phyloP scores from a whole-genome alignment of 139 green algal species.

The Edaphochlamys debaryana region DNA sequence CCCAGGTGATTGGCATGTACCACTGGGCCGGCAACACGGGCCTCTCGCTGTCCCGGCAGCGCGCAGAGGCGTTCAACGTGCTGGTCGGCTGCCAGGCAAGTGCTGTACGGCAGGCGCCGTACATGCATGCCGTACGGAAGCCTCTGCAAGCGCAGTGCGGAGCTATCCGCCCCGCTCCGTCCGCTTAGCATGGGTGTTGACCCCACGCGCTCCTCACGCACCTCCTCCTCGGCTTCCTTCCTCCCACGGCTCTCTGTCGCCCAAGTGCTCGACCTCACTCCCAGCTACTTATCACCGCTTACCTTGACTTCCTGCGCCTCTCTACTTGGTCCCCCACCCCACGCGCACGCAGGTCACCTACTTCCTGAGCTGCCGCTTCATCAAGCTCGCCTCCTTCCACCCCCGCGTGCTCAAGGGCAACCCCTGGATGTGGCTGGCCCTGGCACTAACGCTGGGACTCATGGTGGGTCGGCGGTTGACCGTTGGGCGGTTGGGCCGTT shows the following conservation, averaged over 20 bases:
- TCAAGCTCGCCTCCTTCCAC: conserved; percentile 28
- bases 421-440: not conserved
- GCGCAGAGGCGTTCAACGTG: conserved; percentile 52
- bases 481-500: not conserved
- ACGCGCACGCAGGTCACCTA: not conserved
- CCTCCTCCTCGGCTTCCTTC: too few relatives aligned
- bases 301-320: too few relatives aligned
- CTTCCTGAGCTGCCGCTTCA: not conserved
- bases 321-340: too few relatives aligned
- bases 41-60: not conserved
- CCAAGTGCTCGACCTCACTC: too few relatives aligned
- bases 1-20: conserved; percentile 32
- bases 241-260: too few relatives aligned
- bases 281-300: too few relatives aligned
- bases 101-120: not conserved
- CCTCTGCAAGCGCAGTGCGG: too few relatives aligned
- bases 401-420: conserved; percentile 26
- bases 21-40: conserved; percentile 6
- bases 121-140: too few relatives aligned
- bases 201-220: too few relatives aligned
- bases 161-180: too few relatives aligned
- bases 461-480: not conserved
- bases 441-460: not conserved
- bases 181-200: too few relatives aligned
- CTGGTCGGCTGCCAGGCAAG: conserved; percentile 41